These are phyloP conservation scores for Thermomucor indicae-seudaticae DNA, from an alignment of 371 early-diverging fungal genomes.

Conservation along the genomic window DNA sequence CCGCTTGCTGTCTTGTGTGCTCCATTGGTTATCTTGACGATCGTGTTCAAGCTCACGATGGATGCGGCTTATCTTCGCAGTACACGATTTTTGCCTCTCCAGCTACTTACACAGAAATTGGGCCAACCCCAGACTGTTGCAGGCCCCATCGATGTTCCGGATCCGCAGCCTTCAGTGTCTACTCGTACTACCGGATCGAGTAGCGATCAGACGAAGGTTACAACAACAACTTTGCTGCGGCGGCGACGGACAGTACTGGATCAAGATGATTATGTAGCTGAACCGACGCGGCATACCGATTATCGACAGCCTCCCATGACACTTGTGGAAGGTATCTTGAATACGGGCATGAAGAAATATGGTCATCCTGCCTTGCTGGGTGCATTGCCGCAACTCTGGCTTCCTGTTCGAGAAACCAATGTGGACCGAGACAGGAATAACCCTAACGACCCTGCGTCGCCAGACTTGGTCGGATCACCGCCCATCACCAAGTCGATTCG, in stretches of 20 bases:
- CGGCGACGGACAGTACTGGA: conserved; percentile 48
- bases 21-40: conserved; percentile 49
- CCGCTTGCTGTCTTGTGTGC: conserved; percentile 38
- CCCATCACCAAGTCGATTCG: neutral
- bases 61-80: conserved; percentile 52
- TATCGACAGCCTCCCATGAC: conserved; percentile 76
- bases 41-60: conserved; percentile 53
- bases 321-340: conserved; percentile 64
- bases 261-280: conserved; percentile 70
- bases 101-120: conserved; percentile 36
- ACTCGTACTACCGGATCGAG: neutral
- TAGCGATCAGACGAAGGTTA: neutral
- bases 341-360: conserved; percentile 71
- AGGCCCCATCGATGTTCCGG: neutral
- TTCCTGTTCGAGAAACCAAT: conserved; percentile 48
- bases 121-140: conserved; percentile 25
- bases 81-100: conserved; percentile 47
- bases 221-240: conserved; percentile 3
- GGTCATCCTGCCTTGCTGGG: conserved; percentile 70
- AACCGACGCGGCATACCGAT: conserved; percentile 54
- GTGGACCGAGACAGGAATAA: no score
- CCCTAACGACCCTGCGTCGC: conserved; percentile 2
- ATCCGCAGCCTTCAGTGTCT: conserved; percentile 7
- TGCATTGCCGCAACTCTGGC: conserved; percentile 72
- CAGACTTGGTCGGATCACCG: neutral